Evolutionary conservation across 768 basidiomycete species (phyloP).

Genomic region (Mycena leptocephala): DNA sequence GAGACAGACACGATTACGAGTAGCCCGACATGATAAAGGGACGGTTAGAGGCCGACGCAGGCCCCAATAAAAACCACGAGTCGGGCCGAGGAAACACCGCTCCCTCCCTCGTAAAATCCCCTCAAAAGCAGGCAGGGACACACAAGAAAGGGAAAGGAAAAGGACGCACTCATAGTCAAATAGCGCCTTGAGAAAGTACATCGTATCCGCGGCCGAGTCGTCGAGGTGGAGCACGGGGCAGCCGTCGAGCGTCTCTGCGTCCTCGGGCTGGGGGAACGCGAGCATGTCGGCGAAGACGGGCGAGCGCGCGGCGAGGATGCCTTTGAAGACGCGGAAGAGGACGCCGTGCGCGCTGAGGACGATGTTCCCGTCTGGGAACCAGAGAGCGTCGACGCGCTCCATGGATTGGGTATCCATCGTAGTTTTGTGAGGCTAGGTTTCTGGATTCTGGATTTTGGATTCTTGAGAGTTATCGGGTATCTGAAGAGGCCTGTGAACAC

Average conservation of each 20-base stretch:
- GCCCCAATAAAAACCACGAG: no score
- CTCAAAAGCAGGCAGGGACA: background rate
- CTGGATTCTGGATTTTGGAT: background rate
- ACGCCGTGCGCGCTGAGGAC: slow-evolving; percentile 28
- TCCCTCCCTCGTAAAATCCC: no score
- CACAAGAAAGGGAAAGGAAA: background rate
- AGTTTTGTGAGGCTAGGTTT: background rate
- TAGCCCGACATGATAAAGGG: no score
- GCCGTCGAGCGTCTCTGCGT: slow-evolving; percentile 29
- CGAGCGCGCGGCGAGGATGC: slow-evolving; percentile 30
- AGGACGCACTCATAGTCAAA: slow-evolving; percentile 37
- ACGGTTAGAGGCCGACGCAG: no score
- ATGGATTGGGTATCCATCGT: slow-evolving; percentile 18
- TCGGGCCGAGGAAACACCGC: background rate
- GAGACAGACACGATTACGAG: no score
- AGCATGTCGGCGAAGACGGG: slow-evolving; percentile 36
- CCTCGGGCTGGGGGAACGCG: slow-evolving; percentile 21
- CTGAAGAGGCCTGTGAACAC: background rate
- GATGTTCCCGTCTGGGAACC: slow-evolving; percentile 36
- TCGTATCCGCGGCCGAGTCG: slow-evolving; percentile 36
- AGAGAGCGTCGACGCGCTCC: slow-evolving; percentile 34
- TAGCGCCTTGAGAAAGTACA: slow-evolving; percentile 36
- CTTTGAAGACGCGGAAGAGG: slow-evolving; percentile 32
- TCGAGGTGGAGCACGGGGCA: slow-evolving; percentile 33
- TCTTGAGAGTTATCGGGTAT: background rate